These are phyloP conservation scores for Phialocephala sp. DNA, from an alignment of 2,329 filamentous ascomycete genomes.

Conservation along the genomic window DNA sequence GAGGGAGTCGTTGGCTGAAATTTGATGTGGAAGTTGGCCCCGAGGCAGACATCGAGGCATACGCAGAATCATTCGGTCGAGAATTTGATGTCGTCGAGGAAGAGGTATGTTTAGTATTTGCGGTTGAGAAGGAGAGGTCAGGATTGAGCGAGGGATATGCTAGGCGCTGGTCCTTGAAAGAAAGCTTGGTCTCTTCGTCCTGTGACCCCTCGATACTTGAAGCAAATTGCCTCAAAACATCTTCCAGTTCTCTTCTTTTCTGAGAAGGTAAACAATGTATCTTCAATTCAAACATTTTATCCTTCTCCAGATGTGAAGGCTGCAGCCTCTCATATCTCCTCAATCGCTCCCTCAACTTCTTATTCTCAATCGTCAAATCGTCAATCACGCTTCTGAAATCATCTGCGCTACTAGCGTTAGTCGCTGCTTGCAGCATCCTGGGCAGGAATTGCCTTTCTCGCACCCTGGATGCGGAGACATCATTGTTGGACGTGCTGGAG, in stretches of 20 bases:
- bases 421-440: conserved; percentile 11
- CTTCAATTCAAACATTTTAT: conserved; percentile 84
- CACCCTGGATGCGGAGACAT: conserved; percentile 9
- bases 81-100: conserved; percentile 42
- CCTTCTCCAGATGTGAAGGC: conserved; percentile 69
- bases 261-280: conserved; percentile 73
- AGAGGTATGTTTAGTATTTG: conserved; percentile 22
- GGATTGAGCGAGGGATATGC: conserved; percentile 48
- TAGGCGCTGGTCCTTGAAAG: not conserved
- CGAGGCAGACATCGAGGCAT: conserved; percentile 67
- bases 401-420: conserved; percentile 54
- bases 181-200: conserved; percentile 34
- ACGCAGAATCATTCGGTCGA: conserved; percentile 57
- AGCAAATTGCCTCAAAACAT: conserved; percentile 73
- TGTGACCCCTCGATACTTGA: conserved; percentile 61
- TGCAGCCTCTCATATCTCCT: conserved; percentile 73
- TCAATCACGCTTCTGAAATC: conserved; percentile 86
- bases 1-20: not conserved
- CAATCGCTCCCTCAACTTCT: conserved; percentile 74
- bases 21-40: conserved; percentile 44
- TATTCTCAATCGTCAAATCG: conserved; percentile 84
- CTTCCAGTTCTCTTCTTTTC: conserved; percentile 79
- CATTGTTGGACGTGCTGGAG: conserved; percentile 25
- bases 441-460: conserved; percentile 1
- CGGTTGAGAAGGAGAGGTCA: conserved; percentile 34